phyloP scores from a whole-genome alignment of 371 early-diverging fungal genomes.

The Rhizomucor pusillus region DNA sequence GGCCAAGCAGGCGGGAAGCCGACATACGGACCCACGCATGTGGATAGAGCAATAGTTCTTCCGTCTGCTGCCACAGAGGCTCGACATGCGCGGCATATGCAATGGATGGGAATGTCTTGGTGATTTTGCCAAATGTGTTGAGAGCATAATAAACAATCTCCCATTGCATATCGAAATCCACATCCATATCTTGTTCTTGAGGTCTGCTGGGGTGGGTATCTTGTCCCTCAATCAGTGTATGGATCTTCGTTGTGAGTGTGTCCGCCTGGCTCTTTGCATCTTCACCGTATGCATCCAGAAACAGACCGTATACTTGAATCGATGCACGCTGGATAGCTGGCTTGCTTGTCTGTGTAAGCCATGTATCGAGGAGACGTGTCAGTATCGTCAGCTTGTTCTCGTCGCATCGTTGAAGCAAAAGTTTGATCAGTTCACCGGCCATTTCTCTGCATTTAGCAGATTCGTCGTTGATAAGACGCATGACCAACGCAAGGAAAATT shows the following conservation, averaged over 20 bases:
- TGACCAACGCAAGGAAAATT: slow-evolving; percentile 81
- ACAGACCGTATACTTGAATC: slow-evolving; percentile 82
- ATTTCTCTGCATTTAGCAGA: slow-evolving; percentile 88
- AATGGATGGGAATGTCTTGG: slow-evolving; percentile 53
- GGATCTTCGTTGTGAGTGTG: slow-evolving; percentile 24
- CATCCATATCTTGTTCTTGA: slow-evolving; percentile 42
- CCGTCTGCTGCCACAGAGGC: slow-evolving; percentile 57
- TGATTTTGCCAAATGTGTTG: slow-evolving; percentile 70
- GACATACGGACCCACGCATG: slow-evolving; percentile 88
- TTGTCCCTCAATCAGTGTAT: slow-evolving; percentile 34
- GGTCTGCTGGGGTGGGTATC: slow-evolving; percentile 28
- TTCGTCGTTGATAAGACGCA: slow-evolving; percentile 87
- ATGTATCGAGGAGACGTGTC: slow-evolving; percentile 66
- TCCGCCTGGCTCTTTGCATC: slow-evolving; percentile 54
- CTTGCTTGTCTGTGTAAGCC: slow-evolving; percentile 63
- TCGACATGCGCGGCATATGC: slow-evolving; percentile 40
- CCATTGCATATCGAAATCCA: slow-evolving; percentile 71
- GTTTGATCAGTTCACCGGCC: slow-evolving; percentile 73
- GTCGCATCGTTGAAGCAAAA: slow-evolving; percentile 60
- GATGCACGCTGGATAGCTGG: slow-evolving; percentile 69
- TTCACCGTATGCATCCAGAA: slow-evolving; percentile 72
- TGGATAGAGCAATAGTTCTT: slow-evolving; percentile 71
- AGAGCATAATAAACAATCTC: slow-evolving; percentile 82
- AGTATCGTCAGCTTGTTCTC: slow-evolving; percentile 51
- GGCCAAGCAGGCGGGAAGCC: slow-evolving; percentile 71